These are phyloP conservation scores for Sonneratia alba DNA, from an alignment of 345 rosid genomes.

Conservation along the genomic window DNA sequence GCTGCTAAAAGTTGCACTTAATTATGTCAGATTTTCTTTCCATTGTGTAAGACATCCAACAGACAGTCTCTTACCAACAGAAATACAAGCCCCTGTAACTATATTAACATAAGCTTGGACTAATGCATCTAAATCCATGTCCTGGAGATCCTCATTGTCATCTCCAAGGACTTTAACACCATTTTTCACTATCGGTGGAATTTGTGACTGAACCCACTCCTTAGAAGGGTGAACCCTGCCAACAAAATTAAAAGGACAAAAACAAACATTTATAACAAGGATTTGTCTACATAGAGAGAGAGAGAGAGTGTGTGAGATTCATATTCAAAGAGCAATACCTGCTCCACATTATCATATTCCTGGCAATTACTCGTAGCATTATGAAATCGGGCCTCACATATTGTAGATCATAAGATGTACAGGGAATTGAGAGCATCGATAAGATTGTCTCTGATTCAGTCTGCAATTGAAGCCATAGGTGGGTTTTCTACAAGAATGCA, in stretches of 20 bases:
- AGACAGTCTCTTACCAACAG: conserved; percentile 49
- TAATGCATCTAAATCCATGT: conserved; percentile 65
- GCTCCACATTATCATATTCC: conserved; percentile 92
- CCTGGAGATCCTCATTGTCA: conserved; percentile 56
- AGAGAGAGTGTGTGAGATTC: background rate
- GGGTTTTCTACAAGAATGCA: conserved; percentile 3
- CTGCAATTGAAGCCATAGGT: conserved; percentile 28
- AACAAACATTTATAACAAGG: background rate
- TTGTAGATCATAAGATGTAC: conserved; percentile 68
- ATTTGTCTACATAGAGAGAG: background rate
- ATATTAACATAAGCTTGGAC: conserved; percentile 88
- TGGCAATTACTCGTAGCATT: conserved; percentile 96
- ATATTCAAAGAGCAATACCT: conserved; percentile 35
- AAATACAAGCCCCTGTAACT: conserved; percentile 87
- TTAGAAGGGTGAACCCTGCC: conserved; percentile 70
- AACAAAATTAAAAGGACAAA: conserved; percentile 1
- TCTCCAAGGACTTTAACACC: conserved; percentile 52
- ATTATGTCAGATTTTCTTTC: background rate
- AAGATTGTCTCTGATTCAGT: conserved; percentile 71
- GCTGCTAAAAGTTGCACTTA: background rate
- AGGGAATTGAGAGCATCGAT: conserved; percentile 77
- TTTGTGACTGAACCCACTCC: conserved; percentile 83
- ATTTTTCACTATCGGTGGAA: conserved; percentile 67
- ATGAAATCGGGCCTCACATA: conserved; percentile 95
- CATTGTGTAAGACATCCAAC: background rate